Base-by-base conservation (phyloP, 257 asterid species). In the Penstemon newberryi region DNA sequence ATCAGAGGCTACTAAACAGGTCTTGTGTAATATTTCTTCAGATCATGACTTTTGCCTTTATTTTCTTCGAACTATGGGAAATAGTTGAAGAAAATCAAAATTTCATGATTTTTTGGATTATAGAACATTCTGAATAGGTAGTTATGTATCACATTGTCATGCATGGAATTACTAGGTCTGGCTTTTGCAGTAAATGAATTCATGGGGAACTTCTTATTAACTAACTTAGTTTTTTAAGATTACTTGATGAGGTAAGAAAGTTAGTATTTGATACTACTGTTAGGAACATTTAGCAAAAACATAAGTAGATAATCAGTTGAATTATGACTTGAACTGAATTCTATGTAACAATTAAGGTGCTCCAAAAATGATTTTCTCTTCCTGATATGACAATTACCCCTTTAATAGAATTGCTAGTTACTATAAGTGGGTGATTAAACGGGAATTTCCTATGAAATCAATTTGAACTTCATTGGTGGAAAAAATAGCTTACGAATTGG, bases 1-100 rank as follows among this genome's bases (percentile, higher is more conserved):
- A 87, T 79, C 76, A 86, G 60, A 78, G 96, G 80, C 85, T 92
- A 72, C 75, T 78, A 66, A 78, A 87, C 81, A 92, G 98, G 98
- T 93, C 50, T 50, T 70, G 39, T 65, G 45, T 56, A 39, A 62
- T 53, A 57, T 70, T 62, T 62, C 19, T 33, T 39, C n/a, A 8
- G 0, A 49, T 18, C 43, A 25, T 25, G 33, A 25, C 33, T 25
- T 25, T 25, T 25, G 33, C 33, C 33, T 25, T 25, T 25, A 25
- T 25, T 25, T 25, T 25, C 33, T 25, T 25, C 2, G 2, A 25
- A 25, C 33, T 2, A 25, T 25, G 33, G 33, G 33, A 25, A 25
- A 25, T 25, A 25, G 33, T 25, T 25, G 33, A 25, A 25, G 33
- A 25, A 1, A 2, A 25, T 2, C 1, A 25, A 25, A 25, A 25